phyloP scores from a whole-genome alignment of 768 basidiomycete species.

The Lentinus tigrinus region DNA sequence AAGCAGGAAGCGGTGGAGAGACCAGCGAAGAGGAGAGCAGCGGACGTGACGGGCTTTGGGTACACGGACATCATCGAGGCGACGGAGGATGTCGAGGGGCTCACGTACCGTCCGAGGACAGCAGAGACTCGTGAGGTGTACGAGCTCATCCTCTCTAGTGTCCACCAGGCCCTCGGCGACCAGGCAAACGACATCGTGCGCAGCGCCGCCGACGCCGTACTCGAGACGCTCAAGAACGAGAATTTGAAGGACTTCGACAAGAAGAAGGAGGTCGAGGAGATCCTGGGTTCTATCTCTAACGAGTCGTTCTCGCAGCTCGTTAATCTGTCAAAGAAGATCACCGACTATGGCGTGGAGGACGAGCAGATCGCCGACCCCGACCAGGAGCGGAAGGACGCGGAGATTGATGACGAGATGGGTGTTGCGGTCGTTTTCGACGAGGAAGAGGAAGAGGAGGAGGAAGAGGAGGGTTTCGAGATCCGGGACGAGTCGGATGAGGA shows the following conservation, averaged over 20 bases:
- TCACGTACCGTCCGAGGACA: constrained; percentile 90
- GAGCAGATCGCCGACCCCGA: constrained; percentile 78
- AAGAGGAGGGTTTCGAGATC: constrained; percentile 87
- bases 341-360: constrained; percentile 91
- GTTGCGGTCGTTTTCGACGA: constrained; percentile 98
- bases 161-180: constrained; percentile 85
- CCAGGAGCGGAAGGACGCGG: constrained; percentile 76
- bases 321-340: constrained; percentile 88
- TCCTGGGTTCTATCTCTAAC: constrained; percentile 62
- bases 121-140: constrained; percentile 94
- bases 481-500: constrained; percentile 79
- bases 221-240: constrained; percentile 88
- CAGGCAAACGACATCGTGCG: constrained; percentile 96
- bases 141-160: constrained; percentile 81
- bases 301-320: constrained; percentile 84
- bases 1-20: constrained; percentile 58
- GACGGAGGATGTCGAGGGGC: constrained; percentile 89
- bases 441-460: constrained; percentile 91
- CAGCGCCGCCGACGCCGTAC: constrained; percentile 88
- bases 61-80: constrained; percentile 93
- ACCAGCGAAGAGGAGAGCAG: constrained; percentile 53
- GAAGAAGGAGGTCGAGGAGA: constrained; percentile 88
- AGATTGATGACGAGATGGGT: constrained; percentile 95
- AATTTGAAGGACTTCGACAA: constrained; percentile 94
- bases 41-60: constrained; percentile 66